Evolutionary conservation across 139 green algal genomes (phyloP), one percentile per base, ranked within the genome.

Genomic region (Chlorella sp.): DNA sequence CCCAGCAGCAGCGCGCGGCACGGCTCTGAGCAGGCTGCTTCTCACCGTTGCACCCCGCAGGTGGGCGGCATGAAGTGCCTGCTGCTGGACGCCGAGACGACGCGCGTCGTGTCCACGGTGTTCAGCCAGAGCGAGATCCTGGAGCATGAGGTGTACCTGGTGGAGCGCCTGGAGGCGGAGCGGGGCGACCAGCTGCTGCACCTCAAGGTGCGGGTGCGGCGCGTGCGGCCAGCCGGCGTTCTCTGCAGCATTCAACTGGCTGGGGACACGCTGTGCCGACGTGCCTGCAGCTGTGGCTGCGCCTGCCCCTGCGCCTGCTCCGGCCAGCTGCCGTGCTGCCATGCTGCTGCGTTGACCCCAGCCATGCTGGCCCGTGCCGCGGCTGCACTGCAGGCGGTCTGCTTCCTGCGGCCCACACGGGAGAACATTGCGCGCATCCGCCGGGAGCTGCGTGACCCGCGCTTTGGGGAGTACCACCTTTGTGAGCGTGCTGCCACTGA

Each of bases 81-180:
- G 41, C 60, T 99, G 36, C 85, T 99, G 26, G 96, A 99, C 84
- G 89, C 90, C 40, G 96, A 99, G 32, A 99, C 96, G 32, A 96
- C 96, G 86, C 88, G 87, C 4, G 94, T 94, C 4, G 87, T 95
- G 30, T 93, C 87, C 67, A 95, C 91, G 0, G 92, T 97, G n/a
- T 95, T 94, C 81, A 96, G 93, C 46, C 92, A 98, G 65, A 94
- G 91, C n/a, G 97, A 99, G 67, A 95, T 99, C 56, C 89, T 96
- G 43, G 93, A 98, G 77, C 91, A 96, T 40, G 94, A 96, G 80
- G 96, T 98, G 20, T 97, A 98, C 84, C 91, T 98, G 46, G 90
- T 98, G n/a, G 95, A 99, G 89, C 77, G 87, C 4, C 77, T 99
- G 13, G 96, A 98, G 36, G 76, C 41, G 0, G 85, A 89, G 24